Conservation (phyloP, 2,329 filamentous ascomycete species). For the Curvularia eragrostidis region DNA sequence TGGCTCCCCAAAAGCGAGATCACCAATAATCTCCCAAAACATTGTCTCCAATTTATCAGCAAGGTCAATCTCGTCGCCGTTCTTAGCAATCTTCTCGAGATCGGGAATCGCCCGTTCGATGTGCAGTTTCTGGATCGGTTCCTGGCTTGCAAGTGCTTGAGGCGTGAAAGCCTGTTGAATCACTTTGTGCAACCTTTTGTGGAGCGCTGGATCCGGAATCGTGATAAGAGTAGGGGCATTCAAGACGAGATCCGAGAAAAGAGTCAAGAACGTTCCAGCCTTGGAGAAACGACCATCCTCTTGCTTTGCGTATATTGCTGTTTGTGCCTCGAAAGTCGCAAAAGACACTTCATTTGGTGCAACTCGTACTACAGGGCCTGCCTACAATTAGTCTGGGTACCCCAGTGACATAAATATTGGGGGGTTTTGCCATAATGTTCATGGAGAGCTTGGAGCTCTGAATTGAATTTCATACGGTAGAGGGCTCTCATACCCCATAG, state of each 20-base stretch:
- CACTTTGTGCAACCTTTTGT: conserved; percentile 6
- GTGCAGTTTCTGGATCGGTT: conserved; percentile 5
- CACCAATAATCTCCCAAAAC: conserved; percentile 6
- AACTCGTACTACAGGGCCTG: not conserved
- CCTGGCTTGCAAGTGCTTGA: conserved; percentile 7
- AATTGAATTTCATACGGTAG: conserved; percentile 7
- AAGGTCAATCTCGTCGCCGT: not conserved
- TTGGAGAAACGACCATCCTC: conserved; percentile 4
- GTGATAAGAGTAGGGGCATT: conserved; percentile 7
- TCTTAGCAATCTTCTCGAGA: not conserved
- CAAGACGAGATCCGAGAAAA: conserved; percentile 5
- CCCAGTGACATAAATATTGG: not conserved
- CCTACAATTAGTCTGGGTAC: not conserved
- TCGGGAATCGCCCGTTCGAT: not conserved
- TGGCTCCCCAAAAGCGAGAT: conserved; percentile 6
- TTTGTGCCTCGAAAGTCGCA: conserved; percentile 2
- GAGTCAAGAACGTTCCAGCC: conserved; percentile 6
- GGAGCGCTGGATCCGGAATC: not conserved
- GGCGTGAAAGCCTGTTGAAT: conserved; percentile 7
- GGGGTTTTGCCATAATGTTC: not conserved
- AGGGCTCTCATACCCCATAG: conserved; percentile 5
- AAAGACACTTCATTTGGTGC: conserved; percentile 6
- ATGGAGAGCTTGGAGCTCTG: conserved; percentile 5
- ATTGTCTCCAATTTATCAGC: conserved; percentile 5
- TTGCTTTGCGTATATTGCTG: conserved; percentile 3